Evolutionary conservation across 2,329 filamentous ascomycete species (phyloP).

Genomic region (Fusarium duplospermum): DNA sequence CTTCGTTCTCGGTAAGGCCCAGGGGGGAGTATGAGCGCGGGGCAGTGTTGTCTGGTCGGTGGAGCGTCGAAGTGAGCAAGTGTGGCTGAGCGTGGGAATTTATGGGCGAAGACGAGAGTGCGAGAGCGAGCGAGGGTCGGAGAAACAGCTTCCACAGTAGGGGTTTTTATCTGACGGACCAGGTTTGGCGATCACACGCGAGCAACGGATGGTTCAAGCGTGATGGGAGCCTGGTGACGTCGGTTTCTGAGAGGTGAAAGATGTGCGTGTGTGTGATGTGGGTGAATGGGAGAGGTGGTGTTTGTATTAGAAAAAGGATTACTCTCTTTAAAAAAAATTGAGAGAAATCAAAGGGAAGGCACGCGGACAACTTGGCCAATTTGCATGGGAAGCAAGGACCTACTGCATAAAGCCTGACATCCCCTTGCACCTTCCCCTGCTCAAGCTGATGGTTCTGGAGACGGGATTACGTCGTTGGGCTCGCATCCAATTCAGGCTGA

Average conservation of each 20-base stretch:
- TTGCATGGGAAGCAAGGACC: constrained; percentile 4
- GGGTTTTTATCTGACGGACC: background rate
- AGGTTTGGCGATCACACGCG: background rate
- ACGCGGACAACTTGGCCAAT: background rate
- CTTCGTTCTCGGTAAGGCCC: constrained; percentile 9
- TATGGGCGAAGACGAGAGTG: background rate
- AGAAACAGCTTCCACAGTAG: background rate
- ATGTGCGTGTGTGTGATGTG: background rate
- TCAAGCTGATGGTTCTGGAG: background rate
- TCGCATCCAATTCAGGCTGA: constrained; percentile 5
- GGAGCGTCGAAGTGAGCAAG: constrained; percentile 22
- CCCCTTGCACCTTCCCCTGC: constrained; percentile 21
- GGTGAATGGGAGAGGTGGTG: background rate
- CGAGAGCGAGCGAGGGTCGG: background rate
- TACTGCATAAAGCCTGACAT: constrained; percentile 18
- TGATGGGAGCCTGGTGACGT: background rate
- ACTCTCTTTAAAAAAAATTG: too few species aligned
- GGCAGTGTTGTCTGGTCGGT: constrained; percentile 37
- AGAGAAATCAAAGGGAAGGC: constrained; percentile 8
- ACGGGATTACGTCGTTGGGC: constrained; percentile 9
- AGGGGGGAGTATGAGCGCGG: constrained; percentile 14
- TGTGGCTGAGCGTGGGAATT: constrained; percentile 34
- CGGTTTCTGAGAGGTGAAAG: background rate
- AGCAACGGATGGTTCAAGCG: background rate
- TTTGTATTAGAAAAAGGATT: background rate